Evolutionary conservation across 495 filamentous ascomycete species (phyloP), one percentile per base, ranked within the genome.

Genomic region (Geopyxis carbonaria): DNA sequence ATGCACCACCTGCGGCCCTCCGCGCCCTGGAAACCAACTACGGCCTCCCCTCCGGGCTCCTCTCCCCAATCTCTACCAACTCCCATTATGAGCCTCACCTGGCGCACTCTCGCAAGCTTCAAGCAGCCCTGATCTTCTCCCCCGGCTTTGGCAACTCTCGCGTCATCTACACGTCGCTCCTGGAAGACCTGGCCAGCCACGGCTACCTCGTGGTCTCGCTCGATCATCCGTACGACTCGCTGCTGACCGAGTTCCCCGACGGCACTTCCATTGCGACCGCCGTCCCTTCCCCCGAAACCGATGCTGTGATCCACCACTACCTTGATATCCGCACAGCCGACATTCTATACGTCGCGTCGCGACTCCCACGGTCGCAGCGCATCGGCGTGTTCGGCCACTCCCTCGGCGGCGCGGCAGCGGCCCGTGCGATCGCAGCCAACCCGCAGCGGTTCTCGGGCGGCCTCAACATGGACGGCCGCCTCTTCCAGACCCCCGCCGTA

Each of bases 311-410:
- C 8, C 44, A 61, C 38, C 46, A 59, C 16, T 47, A 67, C 5
- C 19, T 37, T 13, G 37, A 47, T 32, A 22, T 42, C 15, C 22
- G 50, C 40, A 43, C 32, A 7, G 21, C 14, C 15, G 27, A 34
- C 27, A 38, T 58, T 2, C 52, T 50, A 4, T 42, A 37, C 7
- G 37, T 29, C 4, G 27, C 24, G 3, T 31, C 18, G 10, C n/a
- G 37, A 8, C 31, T 62, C n/a, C n/a, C 15, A 38, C 52, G 22
- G 45, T 50, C 14, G 29, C n/a, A 34, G 20, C 51, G 52, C 3
- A 56, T 62, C 11, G 61, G 53, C 1, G 54, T 66, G 16, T 61
- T 64, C 21, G 69, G 70, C 0, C 68, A 73, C 35, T 72, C 69
- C 0, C 51, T 72, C 6, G 69, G 71, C 15, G 71, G 71, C n/a